Percentiles rank a stretch among this genome's conserved stretches.
Evolutionary conservation across 352 stramenopile species (phyloP).

Genomic region (Phytophthora sp.): DNA sequence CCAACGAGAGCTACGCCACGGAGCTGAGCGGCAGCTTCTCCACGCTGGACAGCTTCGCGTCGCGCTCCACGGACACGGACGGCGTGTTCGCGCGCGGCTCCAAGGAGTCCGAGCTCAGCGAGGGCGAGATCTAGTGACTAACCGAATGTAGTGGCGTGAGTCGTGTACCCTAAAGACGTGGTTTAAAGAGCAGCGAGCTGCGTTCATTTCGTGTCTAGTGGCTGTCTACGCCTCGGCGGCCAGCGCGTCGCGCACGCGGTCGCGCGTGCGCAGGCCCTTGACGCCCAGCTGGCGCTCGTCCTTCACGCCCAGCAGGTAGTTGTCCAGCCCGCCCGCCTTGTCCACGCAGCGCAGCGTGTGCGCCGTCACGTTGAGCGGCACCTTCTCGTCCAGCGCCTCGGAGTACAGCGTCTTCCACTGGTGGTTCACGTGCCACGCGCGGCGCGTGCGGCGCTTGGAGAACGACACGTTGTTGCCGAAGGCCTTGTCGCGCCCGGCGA

Average conservation of each 20-base stretch:
- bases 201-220: neutral
- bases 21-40: constrained; percentile 10
- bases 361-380: constrained; percentile 93
- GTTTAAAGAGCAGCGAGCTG: too few relatives aligned
- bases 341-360: constrained; percentile 93
- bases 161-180: too few relatives aligned
- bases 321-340: constrained; percentile 93
- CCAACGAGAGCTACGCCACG: constrained; percentile 15
- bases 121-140: constrained; percentile 44
- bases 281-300: constrained; percentile 78
- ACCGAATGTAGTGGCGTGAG: too few relatives aligned
- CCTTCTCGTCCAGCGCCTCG: constrained; percentile 93
- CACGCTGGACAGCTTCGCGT: constrained; percentile 21
- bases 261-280: constrained; percentile 65
- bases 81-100: constrained; percentile 13
- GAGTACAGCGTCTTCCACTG: constrained; percentile 89
- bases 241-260: constrained; percentile 64
- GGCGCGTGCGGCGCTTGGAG: constrained; percentile 91
- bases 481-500: constrained; percentile 93
- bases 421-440: constrained; percentile 95
- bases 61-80: constrained; percentile 23
- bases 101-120: constrained; percentile 45
- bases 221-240: constrained; percentile 9
- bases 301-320: constrained; percentile 93
- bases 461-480: constrained; percentile 96